phyloP scores from a whole-genome alignment of 2,329 filamentous ascomycete genomes.

The Clarireedia hainanense region DNA sequence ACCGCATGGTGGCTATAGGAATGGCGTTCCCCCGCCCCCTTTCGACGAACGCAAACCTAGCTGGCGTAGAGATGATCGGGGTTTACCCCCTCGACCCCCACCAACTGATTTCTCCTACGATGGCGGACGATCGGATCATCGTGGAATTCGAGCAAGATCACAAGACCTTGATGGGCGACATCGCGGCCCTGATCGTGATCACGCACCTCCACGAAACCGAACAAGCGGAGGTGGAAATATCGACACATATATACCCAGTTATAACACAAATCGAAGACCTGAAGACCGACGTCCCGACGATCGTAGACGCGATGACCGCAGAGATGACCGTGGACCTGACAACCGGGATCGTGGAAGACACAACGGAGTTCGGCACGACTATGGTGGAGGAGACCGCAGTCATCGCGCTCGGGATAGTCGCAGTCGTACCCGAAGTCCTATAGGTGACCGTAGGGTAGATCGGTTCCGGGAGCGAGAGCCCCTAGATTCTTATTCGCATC shows the following conservation, averaged over 20 bases:
- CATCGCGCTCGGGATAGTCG: slow-evolving; percentile 29
- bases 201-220: slow-evolving; percentile 19
- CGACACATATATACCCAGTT: slow-evolving; percentile 45
- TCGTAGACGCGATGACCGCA: slow-evolving; percentile 24
- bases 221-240: slow-evolving; percentile 24
- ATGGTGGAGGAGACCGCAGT: slow-evolving; percentile 36
- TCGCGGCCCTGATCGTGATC: slow-evolving; percentile 13
- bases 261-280: slow-evolving; percentile 32
- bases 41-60: slow-evolving; percentile 28
- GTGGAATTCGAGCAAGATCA: slow-evolving; percentile 35
- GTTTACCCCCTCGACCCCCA: slow-evolving; percentile 27
- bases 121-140: slow-evolving; percentile 28
- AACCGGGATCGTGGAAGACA: slow-evolving; percentile 26
- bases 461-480: slow-evolving; percentile 34
- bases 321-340: slow-evolving; percentile 35
- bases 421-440: slow-evolving; percentile 38
- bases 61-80: slow-evolving; percentile 24
- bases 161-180: slow-evolving; percentile 26
- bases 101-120: slow-evolving; percentile 24
- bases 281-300: slow-evolving; percentile 19
- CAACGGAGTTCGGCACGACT: slow-evolving; percentile 32
- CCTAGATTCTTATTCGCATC: slow-evolving; percentile 15
- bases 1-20: slow-evolving; percentile 19
- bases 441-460: slow-evolving; percentile 32
- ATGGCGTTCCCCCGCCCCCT: slow-evolving; percentile 20